These are phyloP conservation scores for Globisporangium carolinianum DNA, from an alignment of 352 stramenopile species.

Conservation along the genomic window DNA sequence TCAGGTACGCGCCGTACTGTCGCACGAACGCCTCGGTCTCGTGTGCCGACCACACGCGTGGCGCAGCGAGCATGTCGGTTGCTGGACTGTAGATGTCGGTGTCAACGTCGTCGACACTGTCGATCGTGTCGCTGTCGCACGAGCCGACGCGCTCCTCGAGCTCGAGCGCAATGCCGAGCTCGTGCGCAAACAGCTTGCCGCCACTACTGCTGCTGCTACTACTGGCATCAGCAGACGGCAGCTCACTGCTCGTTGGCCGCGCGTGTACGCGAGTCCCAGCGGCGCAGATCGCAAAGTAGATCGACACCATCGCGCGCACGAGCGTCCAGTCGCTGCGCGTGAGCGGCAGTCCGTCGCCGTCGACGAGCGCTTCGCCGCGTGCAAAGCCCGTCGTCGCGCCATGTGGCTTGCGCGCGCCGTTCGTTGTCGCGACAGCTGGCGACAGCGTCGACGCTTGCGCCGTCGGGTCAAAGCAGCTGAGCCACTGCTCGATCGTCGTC, in stretches of 20 bases:
- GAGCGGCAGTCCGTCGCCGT: constrained; percentile 71
- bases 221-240: constrained; percentile 9
- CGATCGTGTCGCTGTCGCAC: constrained; percentile 4
- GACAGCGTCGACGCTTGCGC: constrained; percentile 41
- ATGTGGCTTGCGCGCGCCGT: constrained; percentile 9
- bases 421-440: constrained; percentile 5
- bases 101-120: constrained; percentile 1
- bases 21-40: constrained; percentile 65
- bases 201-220: constrained; percentile 6
- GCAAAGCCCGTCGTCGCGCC: constrained; percentile 30
- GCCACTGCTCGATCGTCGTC: constrained; percentile 45
- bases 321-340: constrained; percentile 80
- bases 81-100: not conserved
- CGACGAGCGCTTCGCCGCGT: constrained; percentile 60
- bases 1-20: constrained; percentile 83
- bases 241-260: constrained; percentile 21
- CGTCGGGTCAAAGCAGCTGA: constrained; percentile 75
- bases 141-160: constrained; percentile 32
- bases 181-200: constrained; percentile 44
- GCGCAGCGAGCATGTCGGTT: constrained; percentile 8
- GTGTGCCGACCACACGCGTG: constrained; percentile 21
- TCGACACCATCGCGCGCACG: constrained; percentile 69
- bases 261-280: constrained; percentile 43
- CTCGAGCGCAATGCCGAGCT: constrained; percentile 55
- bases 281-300: constrained; percentile 68